Percentiles rank a stretch among this genome's conserved stretches.
Evolutionary conservation across 2,329 filamentous ascomycete species (phyloP).

Genomic region (Sclerotinia borealis): DNA sequence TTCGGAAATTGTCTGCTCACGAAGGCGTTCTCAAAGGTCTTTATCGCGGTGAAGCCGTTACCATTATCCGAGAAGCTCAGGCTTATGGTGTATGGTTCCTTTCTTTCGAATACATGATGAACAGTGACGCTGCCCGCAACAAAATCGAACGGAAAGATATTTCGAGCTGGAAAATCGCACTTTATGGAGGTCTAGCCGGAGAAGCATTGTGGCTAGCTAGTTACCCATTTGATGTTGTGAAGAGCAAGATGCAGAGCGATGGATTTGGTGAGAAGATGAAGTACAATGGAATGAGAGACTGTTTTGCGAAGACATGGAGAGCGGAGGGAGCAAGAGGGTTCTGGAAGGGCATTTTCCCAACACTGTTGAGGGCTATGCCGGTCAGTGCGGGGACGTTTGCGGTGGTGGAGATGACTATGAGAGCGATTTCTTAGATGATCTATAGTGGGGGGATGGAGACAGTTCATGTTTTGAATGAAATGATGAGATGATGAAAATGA

Average conservation of each 20-base stretch:
- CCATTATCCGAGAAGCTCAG: conserved; percentile 80
- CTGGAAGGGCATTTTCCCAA: conserved; percentile 91
- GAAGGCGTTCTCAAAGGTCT: conserved; percentile 66
- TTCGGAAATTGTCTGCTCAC: conserved; percentile 67
- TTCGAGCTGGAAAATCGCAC: conserved; percentile 76
- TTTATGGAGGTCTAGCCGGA: conserved; percentile 88
- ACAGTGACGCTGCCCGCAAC: conserved; percentile 76
- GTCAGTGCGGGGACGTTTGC: conserved; percentile 97
- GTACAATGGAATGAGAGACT: conserved; percentile 81
- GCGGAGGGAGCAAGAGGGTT: conserved; percentile 76
- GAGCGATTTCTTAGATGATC: conserved; percentile 44
- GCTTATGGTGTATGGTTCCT: conserved; percentile 97
- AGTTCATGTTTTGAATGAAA: not conserved
- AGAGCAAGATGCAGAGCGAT: conserved; percentile 99
- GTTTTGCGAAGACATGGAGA: conserved; percentile 76
- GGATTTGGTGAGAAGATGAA: conserved; percentile 68
- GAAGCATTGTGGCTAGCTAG: conserved; percentile 90
- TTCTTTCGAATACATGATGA: conserved; percentile 95
- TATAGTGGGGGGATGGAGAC: not conserved
- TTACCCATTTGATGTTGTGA: conserved; percentile 95
- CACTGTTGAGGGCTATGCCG: conserved; percentile 89
- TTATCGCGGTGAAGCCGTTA: conserved; percentile 84
- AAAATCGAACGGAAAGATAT: conserved; percentile 68
- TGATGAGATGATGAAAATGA: not conserved
- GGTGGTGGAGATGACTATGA: conserved; percentile 64